A percentile compares a stretch with the other conserved stretches of the same genome.
These are phyloP conservation scores for Candida namnaoensis DNA, from an alignment of 805 yeast genomes.

Conservation along the genomic window DNA sequence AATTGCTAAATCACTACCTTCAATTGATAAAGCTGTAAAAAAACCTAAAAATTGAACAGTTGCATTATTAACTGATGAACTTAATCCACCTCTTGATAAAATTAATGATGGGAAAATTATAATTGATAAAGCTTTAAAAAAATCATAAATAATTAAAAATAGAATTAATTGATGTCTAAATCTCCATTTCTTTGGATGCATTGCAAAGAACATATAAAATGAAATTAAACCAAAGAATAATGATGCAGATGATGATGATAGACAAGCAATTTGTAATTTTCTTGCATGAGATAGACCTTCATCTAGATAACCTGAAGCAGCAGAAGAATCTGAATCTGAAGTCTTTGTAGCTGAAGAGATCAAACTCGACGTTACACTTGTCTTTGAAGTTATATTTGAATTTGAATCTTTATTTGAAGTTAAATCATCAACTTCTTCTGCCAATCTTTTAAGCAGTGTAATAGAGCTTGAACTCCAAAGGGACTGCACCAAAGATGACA, in stretches of 20 bases:
- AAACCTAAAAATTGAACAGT: constrained; percentile 40
- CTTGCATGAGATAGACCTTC: no score
- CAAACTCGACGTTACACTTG: no score
- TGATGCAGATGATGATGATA: constrained; percentile 40
- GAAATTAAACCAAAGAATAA: constrained; percentile 48
- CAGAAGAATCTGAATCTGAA: no score
- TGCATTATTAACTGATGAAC: constrained; percentile 1
- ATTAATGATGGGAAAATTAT: constrained; percentile 62
- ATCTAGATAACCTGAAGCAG: no score
- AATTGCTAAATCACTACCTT: constrained; percentile 83
- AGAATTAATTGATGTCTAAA: constrained; percentile 67
- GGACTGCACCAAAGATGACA: no score
- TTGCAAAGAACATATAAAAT: constrained; percentile 50
- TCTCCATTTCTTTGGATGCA: constrained; percentile 52
- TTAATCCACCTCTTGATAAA: constrained; percentile 19
- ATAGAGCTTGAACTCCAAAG: no score
- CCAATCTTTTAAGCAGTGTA: no score
- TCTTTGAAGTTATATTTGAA: no score
- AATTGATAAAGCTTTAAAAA: constrained; percentile 62
- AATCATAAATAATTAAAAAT: constrained; percentile 62
- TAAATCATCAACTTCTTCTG: no score
- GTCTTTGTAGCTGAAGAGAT: no score
- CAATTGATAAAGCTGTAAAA: constrained; percentile 71
- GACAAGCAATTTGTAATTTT: constrained; percentile 30
- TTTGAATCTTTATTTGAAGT: no score